Evolutionary conservation across 371 early-diverging fungal genomes (phyloP).

Genomic region (Fennellomyces sp.): DNA sequence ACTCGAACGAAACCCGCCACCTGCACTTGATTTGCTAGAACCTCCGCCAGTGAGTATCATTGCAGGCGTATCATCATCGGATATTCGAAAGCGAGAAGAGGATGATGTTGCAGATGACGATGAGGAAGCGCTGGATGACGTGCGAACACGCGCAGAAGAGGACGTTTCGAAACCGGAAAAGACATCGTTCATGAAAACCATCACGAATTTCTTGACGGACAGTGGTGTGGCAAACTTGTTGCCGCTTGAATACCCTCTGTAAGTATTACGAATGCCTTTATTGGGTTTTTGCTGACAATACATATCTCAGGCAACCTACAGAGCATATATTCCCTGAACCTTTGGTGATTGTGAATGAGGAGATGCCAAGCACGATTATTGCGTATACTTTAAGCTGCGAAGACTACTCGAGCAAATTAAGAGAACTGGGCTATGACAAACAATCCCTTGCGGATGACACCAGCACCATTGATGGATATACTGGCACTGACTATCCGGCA

Average conservation of each 20-base stretch:
- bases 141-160: not conserved
- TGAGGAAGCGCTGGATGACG: not conserved
- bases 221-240: constrained; percentile 58
- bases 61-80: constrained; percentile 17
- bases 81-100: constrained; percentile 1
- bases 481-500: not conserved
- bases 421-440: not conserved
- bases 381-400: constrained; percentile 78
- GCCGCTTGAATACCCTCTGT: constrained; percentile 79
- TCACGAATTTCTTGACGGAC: constrained; percentile 79
- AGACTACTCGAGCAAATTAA: constrained; percentile 51
- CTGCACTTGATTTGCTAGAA: constrained; percentile 35
- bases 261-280: constrained; percentile 21
- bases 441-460: not conserved
- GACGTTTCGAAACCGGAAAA: constrained; percentile 29
- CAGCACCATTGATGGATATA: not conserved
- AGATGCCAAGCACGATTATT: constrained; percentile 94
- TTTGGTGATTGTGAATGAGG: constrained; percentile 84
- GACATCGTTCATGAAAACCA: constrained; percentile 76
- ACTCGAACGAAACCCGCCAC: constrained; percentile 25
- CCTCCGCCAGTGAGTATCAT: constrained; percentile 17
- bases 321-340: constrained; percentile 91
- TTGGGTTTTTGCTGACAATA: not conserved
- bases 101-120: constrained; percentile 2
- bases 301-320: constrained; percentile 53